phyloP scores from a whole-genome alignment of 176 grass and related monocot species.

The Phragmites australis region DNA sequence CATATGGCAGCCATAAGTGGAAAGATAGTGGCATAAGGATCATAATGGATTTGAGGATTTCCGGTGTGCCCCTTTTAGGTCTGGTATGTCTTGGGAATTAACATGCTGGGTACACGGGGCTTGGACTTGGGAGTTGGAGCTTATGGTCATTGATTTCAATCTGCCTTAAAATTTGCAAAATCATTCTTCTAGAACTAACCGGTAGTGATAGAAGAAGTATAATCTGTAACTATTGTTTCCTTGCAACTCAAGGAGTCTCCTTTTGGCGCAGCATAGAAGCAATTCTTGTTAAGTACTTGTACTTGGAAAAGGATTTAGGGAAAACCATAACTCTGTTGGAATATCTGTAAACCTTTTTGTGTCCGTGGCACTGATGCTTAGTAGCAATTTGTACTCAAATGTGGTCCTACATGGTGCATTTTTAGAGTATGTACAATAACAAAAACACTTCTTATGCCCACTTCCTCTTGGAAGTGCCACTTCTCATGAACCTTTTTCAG shows the following conservation, averaged over 20 bases:
- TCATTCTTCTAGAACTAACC: neutral
- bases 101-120: neutral
- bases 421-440: neutral
- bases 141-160: neutral
- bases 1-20: neutral
- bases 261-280: neutral
- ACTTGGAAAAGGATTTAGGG: no score
- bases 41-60: constrained; percentile 6
- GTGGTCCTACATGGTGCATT: neutral
- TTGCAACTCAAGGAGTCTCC: neutral
- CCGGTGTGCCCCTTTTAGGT: neutral
- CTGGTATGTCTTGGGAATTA: neutral
- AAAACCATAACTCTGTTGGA: no score
- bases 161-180: neutral
- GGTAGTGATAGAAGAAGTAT: neutral
- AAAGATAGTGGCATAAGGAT: neutral
- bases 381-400: neutral
- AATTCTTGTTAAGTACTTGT: no score
- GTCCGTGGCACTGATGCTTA: neutral
- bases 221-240: neutral
- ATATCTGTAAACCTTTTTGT: no score
- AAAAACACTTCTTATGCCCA: neutral
- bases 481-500: neutral
- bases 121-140: neutral
- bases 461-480: constrained; percentile 14